Conservation (phyloP, 495 filamentous ascomycete species). For the Parathielavia appendiculata region DNA sequence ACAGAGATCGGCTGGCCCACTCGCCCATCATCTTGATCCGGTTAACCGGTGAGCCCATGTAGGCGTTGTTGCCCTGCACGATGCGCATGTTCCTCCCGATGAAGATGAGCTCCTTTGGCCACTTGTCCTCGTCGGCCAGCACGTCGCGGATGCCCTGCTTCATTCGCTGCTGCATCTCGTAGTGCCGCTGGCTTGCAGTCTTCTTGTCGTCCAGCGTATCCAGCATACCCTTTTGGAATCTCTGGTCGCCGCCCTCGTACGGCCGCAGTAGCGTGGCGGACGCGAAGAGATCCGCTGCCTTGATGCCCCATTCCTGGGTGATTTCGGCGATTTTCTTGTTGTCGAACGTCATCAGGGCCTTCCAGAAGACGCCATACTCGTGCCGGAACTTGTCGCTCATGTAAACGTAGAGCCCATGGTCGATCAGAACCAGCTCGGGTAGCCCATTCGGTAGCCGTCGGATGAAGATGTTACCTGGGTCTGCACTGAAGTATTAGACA, state of each 20-base stretch:
- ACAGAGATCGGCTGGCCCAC: constrained; percentile 79
- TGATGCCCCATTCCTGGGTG: constrained; percentile 75
- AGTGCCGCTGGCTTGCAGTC: constrained; percentile 63
- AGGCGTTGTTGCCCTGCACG: constrained; percentile 62
- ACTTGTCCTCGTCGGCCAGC: constrained; percentile 82
- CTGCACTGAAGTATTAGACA: not conserved
- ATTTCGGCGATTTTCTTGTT: constrained; percentile 69
- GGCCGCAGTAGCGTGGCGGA: constrained; percentile 83
- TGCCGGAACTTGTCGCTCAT: constrained; percentile 80
- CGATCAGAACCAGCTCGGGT: constrained; percentile 88
- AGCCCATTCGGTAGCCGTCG: constrained; percentile 74
- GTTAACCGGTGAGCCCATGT: constrained; percentile 89
- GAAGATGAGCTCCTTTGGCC: constrained; percentile 91
- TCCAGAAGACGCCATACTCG: constrained; percentile 92
- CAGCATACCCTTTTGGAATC: constrained; percentile 54
- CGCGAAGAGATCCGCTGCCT: constrained; percentile 83
- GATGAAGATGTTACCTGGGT: constrained; percentile 96
- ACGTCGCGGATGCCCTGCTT: constrained; percentile 79
- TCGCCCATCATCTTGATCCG: constrained; percentile 87
- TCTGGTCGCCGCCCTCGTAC: constrained; percentile 76
- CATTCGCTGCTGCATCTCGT: constrained; percentile 79
- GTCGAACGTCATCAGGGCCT: constrained; percentile 86
- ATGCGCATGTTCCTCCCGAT: constrained; percentile 94
- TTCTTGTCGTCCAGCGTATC: constrained; percentile 46
- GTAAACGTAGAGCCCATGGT: constrained; percentile 92